Percentiles rank a stretch among this genome's conserved stretches.
Evolutionary conservation across 441 rosid genomes (phyloP).

Genomic region (Syzygium malaccense): DNA sequence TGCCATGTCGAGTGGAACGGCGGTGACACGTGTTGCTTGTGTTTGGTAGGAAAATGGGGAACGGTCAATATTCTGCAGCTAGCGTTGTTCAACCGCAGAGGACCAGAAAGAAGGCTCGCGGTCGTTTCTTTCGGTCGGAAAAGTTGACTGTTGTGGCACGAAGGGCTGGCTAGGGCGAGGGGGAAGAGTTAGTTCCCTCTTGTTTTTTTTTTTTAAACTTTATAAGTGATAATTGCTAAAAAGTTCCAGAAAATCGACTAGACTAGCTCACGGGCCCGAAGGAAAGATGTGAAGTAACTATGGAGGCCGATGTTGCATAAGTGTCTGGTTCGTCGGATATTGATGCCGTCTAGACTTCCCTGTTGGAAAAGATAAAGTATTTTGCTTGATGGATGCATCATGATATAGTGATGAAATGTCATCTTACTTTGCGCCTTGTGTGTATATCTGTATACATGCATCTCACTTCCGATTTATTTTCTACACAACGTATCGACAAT

Average conservation of each 20-base stretch:
- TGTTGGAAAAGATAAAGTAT: neutral
- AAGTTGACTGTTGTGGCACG: neutral
- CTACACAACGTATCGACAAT: accelerated
- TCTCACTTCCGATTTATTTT: neutral
- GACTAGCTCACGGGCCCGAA: neutral
- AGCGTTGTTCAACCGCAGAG: neutral
- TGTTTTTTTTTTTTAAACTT: neutral
- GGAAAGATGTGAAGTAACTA: neutral
- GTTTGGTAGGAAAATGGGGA: neutral
- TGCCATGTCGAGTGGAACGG: neutral
- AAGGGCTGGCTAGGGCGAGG: neutral
- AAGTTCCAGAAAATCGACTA: neutral
- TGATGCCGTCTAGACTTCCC: neutral
- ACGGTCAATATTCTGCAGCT: neutral
- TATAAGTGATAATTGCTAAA: neutral
- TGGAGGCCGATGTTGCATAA: neutral
- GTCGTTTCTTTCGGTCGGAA: neutral
- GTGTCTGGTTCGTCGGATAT: neutral
- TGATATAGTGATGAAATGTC: neutral
- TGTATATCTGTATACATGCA: neutral
- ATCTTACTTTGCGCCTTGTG: accelerated
- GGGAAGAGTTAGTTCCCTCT: neutral
- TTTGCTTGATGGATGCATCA: neutral
- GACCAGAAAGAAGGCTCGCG: neutral
- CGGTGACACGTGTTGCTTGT: neutral